phyloP scores from a whole-genome alignment of 2,329 filamentous ascomycete genomes.

The Nemania diffusa region DNA sequence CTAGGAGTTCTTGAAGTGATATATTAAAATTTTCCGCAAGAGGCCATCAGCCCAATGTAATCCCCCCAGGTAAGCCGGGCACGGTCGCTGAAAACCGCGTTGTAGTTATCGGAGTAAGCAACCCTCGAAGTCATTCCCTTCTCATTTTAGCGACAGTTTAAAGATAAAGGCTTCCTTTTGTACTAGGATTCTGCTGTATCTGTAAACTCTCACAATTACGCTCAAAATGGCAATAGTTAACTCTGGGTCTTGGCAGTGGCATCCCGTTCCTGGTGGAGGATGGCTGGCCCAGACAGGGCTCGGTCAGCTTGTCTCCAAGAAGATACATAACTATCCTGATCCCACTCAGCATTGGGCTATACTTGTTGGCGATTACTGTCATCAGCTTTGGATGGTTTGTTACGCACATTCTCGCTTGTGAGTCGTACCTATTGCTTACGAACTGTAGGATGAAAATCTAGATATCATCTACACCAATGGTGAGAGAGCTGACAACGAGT shows the following conservation, averaged over 20 bases:
- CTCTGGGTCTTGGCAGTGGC: constrained; percentile 25
- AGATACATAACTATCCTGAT: constrained; percentile 37
- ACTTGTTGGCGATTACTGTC: constrained; percentile 38
- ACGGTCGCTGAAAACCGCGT: constrained; percentile 21
- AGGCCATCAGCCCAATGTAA: constrained; percentile 35
- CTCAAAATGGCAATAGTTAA: not conserved
- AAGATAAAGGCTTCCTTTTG: not conserved
- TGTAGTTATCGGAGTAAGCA: constrained; percentile 31
- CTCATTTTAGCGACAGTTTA: not conserved
- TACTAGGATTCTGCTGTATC: not conserved
- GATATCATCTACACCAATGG: constrained; percentile 39
- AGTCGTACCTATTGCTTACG: constrained; percentile 23
- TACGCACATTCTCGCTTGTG: not conserved
- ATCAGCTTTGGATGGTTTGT: constrained; percentile 41
- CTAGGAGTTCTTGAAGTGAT: not conserved
- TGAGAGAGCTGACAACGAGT: constrained; percentile 22
- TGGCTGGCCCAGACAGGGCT: constrained; percentile 36
- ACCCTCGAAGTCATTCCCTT: not conserved
- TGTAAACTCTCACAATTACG: not conserved
- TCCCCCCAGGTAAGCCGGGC: constrained; percentile 34
- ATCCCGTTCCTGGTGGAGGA: constrained; percentile 36
- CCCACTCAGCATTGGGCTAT: constrained; percentile 40
- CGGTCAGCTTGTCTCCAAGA: constrained; percentile 34
- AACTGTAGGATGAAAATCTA: constrained; percentile 35
- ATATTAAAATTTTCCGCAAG: constrained; percentile 30